Evolutionary conservation across 192 early-diverging fungal species (phyloP).

Genomic region (Coemansia sp.): DNA sequence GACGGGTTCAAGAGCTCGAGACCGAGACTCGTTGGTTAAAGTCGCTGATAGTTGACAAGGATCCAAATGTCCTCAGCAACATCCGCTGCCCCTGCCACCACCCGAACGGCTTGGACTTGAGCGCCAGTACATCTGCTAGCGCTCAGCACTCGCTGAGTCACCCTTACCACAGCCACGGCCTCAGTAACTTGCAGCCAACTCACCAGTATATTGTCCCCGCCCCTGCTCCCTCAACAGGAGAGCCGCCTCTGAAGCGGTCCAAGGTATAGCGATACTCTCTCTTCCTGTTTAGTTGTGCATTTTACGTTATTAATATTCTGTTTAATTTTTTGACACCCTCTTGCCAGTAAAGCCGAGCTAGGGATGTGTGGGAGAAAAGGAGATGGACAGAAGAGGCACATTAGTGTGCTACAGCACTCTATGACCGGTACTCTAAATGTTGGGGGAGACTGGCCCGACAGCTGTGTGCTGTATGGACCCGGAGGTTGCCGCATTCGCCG

Average conservation of each 20-base stretch:
- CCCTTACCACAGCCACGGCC: neutral
- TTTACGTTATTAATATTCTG: neutral
- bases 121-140: neutral
- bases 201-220: slow-evolving; percentile 27
- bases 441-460: neutral
- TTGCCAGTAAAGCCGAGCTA: neutral
- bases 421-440: neutral
- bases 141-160: neutral
- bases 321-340: neutral
- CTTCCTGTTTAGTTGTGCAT: neutral
- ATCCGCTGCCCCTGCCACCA: slow-evolving; percentile 53
- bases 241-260: slow-evolving; percentile 18
- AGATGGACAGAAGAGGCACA: no score
- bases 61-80: slow-evolving; percentile 46
- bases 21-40: slow-evolving; percentile 91
- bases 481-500: neutral
- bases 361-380: no score
- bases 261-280: slow-evolving; percentile 5
- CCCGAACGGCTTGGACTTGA: slow-evolving; percentile 36
- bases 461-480: neutral
- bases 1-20: slow-evolving; percentile 78
- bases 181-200: slow-evolving; percentile 8
- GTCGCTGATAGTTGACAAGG: slow-evolving; percentile 78
- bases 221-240: neutral
- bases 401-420: no score